Evolutionary conservation across 2,329 filamentous ascomycete species (phyloP).

Genomic region (Lithohypha guttulata): DNA sequence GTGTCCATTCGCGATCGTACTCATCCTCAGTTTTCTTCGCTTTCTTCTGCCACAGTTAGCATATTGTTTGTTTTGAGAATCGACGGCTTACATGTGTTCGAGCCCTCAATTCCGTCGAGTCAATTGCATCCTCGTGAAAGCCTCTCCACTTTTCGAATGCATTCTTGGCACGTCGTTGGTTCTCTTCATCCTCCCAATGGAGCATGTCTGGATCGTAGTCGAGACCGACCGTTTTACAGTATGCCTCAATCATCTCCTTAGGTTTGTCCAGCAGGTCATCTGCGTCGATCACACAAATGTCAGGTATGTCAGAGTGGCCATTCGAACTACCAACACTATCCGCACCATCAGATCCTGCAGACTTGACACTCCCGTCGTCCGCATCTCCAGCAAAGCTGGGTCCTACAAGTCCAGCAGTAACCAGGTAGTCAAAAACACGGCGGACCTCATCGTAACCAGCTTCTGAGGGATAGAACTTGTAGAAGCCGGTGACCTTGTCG

Average conservation of each 20-base stretch:
- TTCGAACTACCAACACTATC: slow-evolving; percentile 18
- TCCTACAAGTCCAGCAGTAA: slow-evolving; percentile 58
- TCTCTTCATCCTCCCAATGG: slow-evolving; percentile 67
- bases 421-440: slow-evolving; percentile 74
- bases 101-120: slow-evolving; percentile 65
- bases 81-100: slow-evolving; percentile 32
- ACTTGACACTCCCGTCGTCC: slow-evolving; percentile 23
- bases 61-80: slow-evolving; percentile 15
- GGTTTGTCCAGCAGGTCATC: slow-evolving; percentile 88
- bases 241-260: slow-evolving; percentile 60
- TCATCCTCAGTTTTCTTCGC: slow-evolving; percentile 40
- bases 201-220: slow-evolving; percentile 70
- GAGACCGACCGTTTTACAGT: slow-evolving; percentile 71
- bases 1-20: slow-evolving; percentile 48
- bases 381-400: slow-evolving; percentile 45
- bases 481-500: slow-evolving; percentile 69
- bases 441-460: slow-evolving; percentile 85
- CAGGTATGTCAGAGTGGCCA: slow-evolving; percentile 32
- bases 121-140: slow-evolving; percentile 90
- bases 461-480: slow-evolving; percentile 75
- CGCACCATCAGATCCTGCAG: neutral
- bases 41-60: slow-evolving; percentile 21
- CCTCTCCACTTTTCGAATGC: slow-evolving; percentile 95
- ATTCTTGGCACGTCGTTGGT: slow-evolving; percentile 55
- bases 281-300: slow-evolving; percentile 81